Evolutionary conservation across 768 basidiomycete species (phyloP), one percentile per base, ranked within the genome.

Genomic region (Pleurotus ostreatus): DNA sequence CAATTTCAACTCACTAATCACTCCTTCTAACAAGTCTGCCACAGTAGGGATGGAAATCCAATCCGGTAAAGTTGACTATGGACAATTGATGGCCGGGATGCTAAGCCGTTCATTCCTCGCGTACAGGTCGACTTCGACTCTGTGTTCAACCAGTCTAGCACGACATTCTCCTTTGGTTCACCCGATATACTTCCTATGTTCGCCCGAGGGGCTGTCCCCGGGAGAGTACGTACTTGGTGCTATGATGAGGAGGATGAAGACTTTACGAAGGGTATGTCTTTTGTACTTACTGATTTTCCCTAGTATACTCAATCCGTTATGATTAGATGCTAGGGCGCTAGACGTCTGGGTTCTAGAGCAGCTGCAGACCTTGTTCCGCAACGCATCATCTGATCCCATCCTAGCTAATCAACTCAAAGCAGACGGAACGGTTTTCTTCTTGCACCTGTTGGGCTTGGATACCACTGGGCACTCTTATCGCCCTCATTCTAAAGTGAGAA

Each of bases 151-250:
- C 87, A 85, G 63, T 92, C 90, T 2, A 80, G 77, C 39, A 73
- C 78, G 18, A 90, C 90, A 0, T 94, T 84, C 65, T 87, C 89
- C 1, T 94, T 94, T 57, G 92, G 92, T 0, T 89, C 88, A 2
- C 92, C 92, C 0, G 92, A 94, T 67, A 94, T 94, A 51, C 68
- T 94, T 4, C 91, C 90, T 2, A 94, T 94, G 87, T 94, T 94
- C 62, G 73, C 82, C 6, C 77, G 81, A n/a, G 89, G 89, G 15
- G 88, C 90, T 0, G 76, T 76, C 0, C 80, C 81, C 0, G 84
- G 82, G 0, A 88, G 79, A 62, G 89, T 94, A 1, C 76, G 79
- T 45, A 83, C 83, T 37, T 93, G 88, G 88, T 80, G 77, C 53
- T 94, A 94, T 65, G 72, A 85, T 47, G 86, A 85, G 59, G 81